Conservation (phyloP, 2,329 filamentous ascomycete genomes). For the Chalaropsis thielavioides region DNA sequence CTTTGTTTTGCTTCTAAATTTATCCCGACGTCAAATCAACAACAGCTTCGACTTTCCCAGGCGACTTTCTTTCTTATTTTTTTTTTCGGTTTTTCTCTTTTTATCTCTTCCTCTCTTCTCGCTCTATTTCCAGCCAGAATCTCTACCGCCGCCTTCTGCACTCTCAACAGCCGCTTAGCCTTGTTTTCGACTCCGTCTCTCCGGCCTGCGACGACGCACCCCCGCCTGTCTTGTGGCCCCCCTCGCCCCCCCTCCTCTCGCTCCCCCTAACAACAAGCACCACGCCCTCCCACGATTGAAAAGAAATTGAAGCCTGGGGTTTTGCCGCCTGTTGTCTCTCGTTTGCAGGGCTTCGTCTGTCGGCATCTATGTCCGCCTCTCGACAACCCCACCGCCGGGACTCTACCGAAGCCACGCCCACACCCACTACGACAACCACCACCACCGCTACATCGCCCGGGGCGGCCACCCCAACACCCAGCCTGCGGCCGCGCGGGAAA, state of each 20-base stretch:
- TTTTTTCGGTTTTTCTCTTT: neutral
- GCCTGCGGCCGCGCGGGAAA: slow-evolving; percentile 15
- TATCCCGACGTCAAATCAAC: slow-evolving; percentile 5
- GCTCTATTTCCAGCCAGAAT: neutral
- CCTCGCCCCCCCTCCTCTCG: neutral
- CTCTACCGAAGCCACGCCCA: neutral
- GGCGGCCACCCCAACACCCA: neutral
- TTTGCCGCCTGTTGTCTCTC: neutral
- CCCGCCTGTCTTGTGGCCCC: neutral
- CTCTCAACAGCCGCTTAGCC: too few relatives aligned
- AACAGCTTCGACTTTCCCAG: neutral
- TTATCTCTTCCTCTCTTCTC: neutral
- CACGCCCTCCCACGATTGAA: slow-evolving; percentile 2
- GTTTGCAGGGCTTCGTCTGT: neutral
- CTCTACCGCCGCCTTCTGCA: too few relatives aligned
- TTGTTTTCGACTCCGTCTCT: neutral
- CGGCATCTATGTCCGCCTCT: slow-evolving; percentile 14
- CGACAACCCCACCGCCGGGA: neutral
- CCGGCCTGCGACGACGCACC: neutral
- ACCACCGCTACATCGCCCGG: neutral
- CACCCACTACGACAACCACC: neutral
- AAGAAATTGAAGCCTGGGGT: neutral
- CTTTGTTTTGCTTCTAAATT: slow-evolving; percentile 4
- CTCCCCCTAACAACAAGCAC: neutral
- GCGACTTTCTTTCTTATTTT: neutral